A percentile compares a stretch with the other conserved stretches of the same genome.
Conservation (phyloP, 495 filamentous ascomycete species). For the Bryoglossum gracile region DNA sequence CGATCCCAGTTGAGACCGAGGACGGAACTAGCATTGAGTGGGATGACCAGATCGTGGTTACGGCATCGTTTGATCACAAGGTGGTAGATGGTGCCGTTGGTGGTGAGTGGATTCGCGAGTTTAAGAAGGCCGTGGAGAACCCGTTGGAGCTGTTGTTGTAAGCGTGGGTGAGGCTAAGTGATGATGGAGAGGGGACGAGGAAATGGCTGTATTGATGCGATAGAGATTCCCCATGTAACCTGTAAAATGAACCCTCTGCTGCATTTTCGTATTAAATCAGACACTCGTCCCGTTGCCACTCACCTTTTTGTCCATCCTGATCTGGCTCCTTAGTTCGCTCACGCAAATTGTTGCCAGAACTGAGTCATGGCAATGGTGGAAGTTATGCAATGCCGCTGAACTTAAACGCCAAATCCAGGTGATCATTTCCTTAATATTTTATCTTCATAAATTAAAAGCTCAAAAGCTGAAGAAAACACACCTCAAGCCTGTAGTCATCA, state of each 20-base stretch:
- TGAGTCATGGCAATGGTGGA: too few relatives aligned
- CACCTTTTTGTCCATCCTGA: too few relatives aligned
- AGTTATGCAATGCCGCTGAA: too few relatives aligned
- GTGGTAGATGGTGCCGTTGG: constrained; percentile 85
- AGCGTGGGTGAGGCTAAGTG: constrained; percentile 3
- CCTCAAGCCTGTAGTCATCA: too few relatives aligned
- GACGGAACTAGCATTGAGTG: constrained; percentile 78
- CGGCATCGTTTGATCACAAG: constrained; percentile 96
- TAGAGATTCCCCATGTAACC: constrained; percentile 22
- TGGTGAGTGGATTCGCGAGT: constrained; percentile 91
- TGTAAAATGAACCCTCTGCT: constrained; percentile 15
- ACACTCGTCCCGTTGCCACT: neutral
- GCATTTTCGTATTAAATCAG: constrained; percentile 9
- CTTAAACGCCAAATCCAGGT: too few relatives aligned
- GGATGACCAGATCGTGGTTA: constrained; percentile 95
- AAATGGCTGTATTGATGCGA: constrained; percentile 2
- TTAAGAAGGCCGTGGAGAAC: constrained; percentile 97
- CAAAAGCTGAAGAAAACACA: too few relatives aligned
- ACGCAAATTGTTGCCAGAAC: too few relatives aligned
- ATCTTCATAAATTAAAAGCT: too few relatives aligned
- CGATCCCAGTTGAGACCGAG: constrained; percentile 75
- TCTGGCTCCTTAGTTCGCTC: too few relatives aligned
- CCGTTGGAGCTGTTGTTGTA: constrained; percentile 87
- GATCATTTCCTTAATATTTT: too few relatives aligned
- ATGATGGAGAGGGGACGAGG: constrained; percentile 5